Evolutionary conservation across 176 grass and related monocot species (phyloP).

Genomic region (Eleusine coracana): DNA sequence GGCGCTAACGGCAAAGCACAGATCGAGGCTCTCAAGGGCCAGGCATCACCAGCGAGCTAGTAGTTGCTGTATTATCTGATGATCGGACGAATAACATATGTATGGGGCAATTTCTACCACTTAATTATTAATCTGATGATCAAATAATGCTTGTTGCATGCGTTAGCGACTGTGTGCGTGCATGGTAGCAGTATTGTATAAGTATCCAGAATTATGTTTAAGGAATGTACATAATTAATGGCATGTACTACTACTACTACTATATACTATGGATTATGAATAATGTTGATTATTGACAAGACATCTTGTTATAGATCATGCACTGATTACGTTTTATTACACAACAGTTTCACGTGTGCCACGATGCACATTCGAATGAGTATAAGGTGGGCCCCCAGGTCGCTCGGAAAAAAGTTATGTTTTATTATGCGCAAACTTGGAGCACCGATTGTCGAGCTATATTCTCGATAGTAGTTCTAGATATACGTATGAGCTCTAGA

Average conservation of each 20-base stretch:
- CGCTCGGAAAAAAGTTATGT: too few relatives aligned
- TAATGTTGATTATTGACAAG: background rate
- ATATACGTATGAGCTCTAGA: too few relatives aligned
- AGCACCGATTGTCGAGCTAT: too few relatives aligned
- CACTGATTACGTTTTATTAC: background rate
- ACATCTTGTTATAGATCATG: background rate
- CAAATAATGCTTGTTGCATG: background rate
- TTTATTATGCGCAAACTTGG: too few relatives aligned
- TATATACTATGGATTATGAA: too few relatives aligned
- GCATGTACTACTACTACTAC: background rate
- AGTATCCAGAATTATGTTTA: background rate
- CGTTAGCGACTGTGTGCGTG: background rate
- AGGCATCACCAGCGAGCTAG: slow-evolving; percentile 2
- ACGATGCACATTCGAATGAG: too few relatives aligned
- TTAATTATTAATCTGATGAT: background rate
- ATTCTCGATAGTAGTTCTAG: too few relatives aligned
- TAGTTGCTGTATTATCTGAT: slow-evolving; percentile 9
- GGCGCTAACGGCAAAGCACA: slow-evolving; percentile 72
- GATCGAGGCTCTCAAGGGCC: slow-evolving; percentile 61
- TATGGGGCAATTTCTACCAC: background rate
- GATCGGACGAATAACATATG: slow-evolving; percentile 33
- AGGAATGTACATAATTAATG: background rate
- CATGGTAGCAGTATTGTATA: background rate
- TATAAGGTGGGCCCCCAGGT: too few relatives aligned
- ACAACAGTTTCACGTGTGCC: too few relatives aligned